Conservation (phyloP, 371 early-diverging fungal species). For the Mucor plumbeus region DNA sequence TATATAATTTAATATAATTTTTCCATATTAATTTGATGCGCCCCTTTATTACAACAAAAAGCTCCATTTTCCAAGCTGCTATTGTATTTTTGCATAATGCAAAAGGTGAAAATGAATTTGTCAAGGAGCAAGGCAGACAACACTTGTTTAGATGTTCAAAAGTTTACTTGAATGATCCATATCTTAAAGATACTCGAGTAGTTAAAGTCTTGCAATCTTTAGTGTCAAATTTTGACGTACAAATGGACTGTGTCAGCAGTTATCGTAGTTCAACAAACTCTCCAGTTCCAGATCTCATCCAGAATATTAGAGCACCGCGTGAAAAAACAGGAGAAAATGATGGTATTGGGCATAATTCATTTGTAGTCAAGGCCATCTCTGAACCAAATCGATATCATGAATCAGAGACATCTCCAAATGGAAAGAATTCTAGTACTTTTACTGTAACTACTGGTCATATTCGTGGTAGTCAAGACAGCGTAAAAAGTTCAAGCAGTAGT, state of each 20-base stretch:
- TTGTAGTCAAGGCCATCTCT: neutral
- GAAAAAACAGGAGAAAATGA: neutral
- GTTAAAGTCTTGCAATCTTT: conserved; percentile 3
- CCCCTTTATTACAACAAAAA: neutral
- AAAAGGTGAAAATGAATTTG: conserved; percentile 33
- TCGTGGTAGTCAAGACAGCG: neutral
- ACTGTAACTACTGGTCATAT: neutral
- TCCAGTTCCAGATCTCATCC: neutral
- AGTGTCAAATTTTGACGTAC: conserved; percentile 6
- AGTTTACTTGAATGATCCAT: conserved; percentile 21
- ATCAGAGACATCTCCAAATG: neutral
- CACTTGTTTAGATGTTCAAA: conserved; percentile 32
- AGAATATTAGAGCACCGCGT: neutral
- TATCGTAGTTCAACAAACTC: neutral
- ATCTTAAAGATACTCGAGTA: conserved; percentile 18
- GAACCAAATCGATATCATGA: neutral
- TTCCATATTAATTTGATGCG: neutral
- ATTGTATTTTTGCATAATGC: conserved; percentile 49
- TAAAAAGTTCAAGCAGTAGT: conserved; percentile 8
- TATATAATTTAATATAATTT: conserved; percentile 1
- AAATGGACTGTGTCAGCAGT: neutral
- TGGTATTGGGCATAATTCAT: neutral
- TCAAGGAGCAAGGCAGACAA: conserved; percentile 28
- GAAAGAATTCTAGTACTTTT: neutral
- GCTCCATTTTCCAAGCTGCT: conserved; percentile 45